phyloP scores from a whole-genome alignment of 2,329 filamentous ascomycete species.

The Phialocephala sp. region DNA sequence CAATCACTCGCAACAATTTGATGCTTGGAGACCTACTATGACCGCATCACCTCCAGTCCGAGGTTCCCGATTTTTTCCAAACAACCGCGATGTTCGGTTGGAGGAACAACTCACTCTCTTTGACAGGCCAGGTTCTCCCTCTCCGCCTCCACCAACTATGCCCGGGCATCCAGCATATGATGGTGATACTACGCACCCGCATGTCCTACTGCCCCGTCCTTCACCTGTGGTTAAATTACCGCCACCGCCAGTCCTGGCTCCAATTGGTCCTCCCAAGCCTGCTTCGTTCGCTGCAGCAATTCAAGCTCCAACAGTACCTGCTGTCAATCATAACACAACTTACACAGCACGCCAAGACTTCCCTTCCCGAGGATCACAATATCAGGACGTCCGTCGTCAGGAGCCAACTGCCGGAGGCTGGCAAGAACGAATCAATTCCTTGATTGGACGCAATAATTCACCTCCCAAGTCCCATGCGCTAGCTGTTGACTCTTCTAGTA shows the following conservation, averaged over 20 bases:
- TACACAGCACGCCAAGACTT: constrained; percentile 42
- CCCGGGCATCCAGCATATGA: constrained; percentile 75
- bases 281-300: constrained; percentile 51
- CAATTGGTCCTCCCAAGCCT: constrained; percentile 50
- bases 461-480: constrained; percentile 64
- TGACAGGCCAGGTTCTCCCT: constrained; percentile 58
- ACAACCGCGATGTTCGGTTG: constrained; percentile 50
- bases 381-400: constrained; percentile 47
- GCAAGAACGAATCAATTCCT: constrained; percentile 84
- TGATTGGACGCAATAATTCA: constrained; percentile 69
- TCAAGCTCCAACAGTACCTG: constrained; percentile 41
- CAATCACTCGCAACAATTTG: constrained; percentile 32
- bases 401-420: constrained; percentile 54
- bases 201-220: constrained; percentile 72
- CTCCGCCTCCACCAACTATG: constrained; percentile 74
- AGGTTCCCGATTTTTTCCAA: constrained; percentile 67
- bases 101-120: constrained; percentile 48
- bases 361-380: constrained; percentile 46
- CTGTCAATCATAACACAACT: constrained; percentile 25
- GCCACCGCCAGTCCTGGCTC: constrained; percentile 51
- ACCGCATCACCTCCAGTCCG: constrained; percentile 52
- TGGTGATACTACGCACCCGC: constrained; percentile 67
- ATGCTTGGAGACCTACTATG: constrained; percentile 41
- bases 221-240: constrained; percentile 83
- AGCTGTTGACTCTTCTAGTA: constrained; percentile 70